Evolutionary conservation across 1,139 yeast genomes (phyloP).

Genomic region (Insectozyma bohioensis): DNA sequence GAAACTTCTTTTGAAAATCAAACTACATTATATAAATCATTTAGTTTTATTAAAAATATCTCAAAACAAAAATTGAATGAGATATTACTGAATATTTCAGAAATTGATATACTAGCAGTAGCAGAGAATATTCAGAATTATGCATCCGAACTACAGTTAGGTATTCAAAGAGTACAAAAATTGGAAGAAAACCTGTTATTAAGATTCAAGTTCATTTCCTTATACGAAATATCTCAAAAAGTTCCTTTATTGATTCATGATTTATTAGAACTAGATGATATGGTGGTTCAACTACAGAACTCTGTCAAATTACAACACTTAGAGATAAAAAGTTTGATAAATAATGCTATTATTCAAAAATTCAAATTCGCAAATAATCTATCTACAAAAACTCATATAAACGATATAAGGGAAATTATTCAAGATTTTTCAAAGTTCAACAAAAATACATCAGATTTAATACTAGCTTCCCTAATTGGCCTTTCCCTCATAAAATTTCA

Average conservation of each 20-base stretch:
- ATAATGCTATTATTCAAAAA: constrained; percentile 11
- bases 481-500: constrained; percentile 27
- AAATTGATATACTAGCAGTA: background rate
- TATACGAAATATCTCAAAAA: constrained; percentile 25
- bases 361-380: constrained; percentile 3
- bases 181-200: background rate
- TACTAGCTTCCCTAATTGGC: constrained; percentile 20
- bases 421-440: constrained; percentile 4
- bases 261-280: constrained; percentile 45
- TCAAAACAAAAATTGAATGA: background rate
- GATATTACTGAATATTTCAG: background rate
- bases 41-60: background rate
- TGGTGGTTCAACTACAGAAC: constrained; percentile 47
- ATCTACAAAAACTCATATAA: constrained; percentile 9
- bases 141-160: constrained; percentile 10
- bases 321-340: constrained; percentile 14
- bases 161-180: constrained; percentile 4
- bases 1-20: no score
- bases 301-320: constrained; percentile 33
- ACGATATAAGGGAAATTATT: constrained; percentile 9
- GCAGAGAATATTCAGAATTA: constrained; percentile 9
- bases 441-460: constrained; percentile 2
- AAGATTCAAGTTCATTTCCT: constrained; percentile 15
- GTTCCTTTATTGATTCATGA: constrained; percentile 28
- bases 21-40: no score